Conservation (phyloP, 2,329 filamentous ascomycete genomes). For the Fusarium sp. region DNA sequence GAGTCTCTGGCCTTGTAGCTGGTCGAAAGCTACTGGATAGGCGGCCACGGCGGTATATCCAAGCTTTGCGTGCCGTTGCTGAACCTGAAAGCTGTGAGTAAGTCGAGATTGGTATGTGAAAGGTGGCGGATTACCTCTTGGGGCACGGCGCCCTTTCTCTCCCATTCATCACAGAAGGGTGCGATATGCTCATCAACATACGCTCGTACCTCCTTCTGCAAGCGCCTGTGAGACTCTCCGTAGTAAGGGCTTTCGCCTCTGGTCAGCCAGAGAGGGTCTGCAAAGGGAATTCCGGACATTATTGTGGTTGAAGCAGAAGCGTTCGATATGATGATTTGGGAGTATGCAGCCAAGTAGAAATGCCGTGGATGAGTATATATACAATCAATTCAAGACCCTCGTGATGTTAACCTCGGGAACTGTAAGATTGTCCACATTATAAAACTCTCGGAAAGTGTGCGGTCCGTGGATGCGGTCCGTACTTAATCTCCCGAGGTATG, state of each 20-base stretch:
- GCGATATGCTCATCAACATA: background rate
- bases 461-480: background rate
- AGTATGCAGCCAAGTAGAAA: background rate
- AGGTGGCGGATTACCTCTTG: background rate
- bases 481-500: background rate
- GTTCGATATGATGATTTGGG: too few relatives aligned
- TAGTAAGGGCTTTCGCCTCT: constrained; percentile 19
- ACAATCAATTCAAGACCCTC: background rate
- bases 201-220: constrained; percentile 22
- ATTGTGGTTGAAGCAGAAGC: background rate
- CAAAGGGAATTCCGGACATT: constrained; percentile 24
- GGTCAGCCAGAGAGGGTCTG: constrained; percentile 29
- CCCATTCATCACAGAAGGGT: background rate
- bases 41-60: background rate
- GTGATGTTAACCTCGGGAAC: background rate
- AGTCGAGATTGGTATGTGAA: background rate
- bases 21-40: background rate
- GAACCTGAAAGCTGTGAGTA: background rate
- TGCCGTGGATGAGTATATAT: background rate
- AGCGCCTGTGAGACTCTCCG: constrained; percentile 12
- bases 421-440: background rate
- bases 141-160: background rate
- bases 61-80: background rate
- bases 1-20: background rate
- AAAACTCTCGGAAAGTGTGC: background rate